These are phyloP conservation scores for Leishmania major DNA, from an alignment of 208 protist species.

Conservation along the genomic window DNA sequence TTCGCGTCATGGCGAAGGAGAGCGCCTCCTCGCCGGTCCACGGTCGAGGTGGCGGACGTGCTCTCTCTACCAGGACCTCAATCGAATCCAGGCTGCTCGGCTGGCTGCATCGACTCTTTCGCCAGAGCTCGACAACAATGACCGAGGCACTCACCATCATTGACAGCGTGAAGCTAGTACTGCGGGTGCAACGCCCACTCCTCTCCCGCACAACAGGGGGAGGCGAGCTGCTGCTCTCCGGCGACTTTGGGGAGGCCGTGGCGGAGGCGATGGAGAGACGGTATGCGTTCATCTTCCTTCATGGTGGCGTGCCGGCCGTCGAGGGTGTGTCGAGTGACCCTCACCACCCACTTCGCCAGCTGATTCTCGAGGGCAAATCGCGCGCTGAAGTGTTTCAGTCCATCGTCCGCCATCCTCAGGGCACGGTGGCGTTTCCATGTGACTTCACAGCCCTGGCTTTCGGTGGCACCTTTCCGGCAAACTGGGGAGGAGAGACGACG, in stretches of 20 bases:
- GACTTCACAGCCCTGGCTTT: slow-evolving; percentile 32
- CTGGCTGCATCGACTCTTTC: slow-evolving; percentile 68
- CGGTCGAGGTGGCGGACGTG: slow-evolving; percentile 1
- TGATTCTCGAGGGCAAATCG: slow-evolving; percentile 29
- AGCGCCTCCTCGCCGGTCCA: not conserved
- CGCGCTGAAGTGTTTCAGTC: slow-evolving; percentile 13
- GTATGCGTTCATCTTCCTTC: slow-evolving; percentile 54
- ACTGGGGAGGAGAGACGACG: not conserved
- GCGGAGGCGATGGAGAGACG: slow-evolving; percentile 46
- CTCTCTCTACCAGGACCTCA: not conserved
- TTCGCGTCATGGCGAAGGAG: slow-evolving; percentile 30
- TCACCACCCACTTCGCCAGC: slow-evolving; percentile 40
- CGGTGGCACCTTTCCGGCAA: not conserved
- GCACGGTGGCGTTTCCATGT: slow-evolving; percentile 40
- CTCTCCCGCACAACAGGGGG: slow-evolving; percentile 3
- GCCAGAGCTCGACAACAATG: slow-evolving; percentile 27
- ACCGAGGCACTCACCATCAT: slow-evolving; percentile 54
- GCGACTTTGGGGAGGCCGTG: slow-evolving; percentile 57
- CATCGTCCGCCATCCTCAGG: slow-evolving; percentile 28
- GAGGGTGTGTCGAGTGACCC: not conserved
- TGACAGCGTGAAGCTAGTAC: slow-evolving; percentile 63
- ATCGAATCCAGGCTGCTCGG: slow-evolving; percentile 55
- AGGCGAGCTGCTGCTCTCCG: slow-evolving; percentile 43
- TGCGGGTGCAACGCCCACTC: slow-evolving; percentile 7
- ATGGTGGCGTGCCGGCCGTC: slow-evolving; percentile 4